Evolutionary conservation across 768 basidiomycete genomes (phyloP).

Genomic region (Trametes gibbosa): DNA sequence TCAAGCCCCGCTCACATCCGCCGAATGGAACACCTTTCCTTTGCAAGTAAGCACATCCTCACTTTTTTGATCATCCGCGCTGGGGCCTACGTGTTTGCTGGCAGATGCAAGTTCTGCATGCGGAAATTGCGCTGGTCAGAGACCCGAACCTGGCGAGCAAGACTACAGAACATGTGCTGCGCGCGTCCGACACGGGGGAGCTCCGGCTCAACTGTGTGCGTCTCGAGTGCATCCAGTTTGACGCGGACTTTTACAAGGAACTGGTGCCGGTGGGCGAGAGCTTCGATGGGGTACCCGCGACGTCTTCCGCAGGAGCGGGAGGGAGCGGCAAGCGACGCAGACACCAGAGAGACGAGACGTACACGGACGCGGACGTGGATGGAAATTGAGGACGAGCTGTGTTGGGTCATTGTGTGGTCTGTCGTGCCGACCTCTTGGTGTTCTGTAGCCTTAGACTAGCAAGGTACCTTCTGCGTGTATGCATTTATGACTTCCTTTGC

Average conservation of each 20-base stretch:
- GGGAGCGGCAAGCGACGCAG: background rate
- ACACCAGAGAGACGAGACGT: too few relatives aligned
- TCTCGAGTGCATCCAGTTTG: constrained; percentile 44
- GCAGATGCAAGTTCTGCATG: background rate
- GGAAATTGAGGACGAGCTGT: too few relatives aligned
- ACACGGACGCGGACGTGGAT: too few relatives aligned
- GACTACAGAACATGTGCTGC: constrained; percentile 23
- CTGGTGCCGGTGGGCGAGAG: background rate
- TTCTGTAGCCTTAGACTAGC: too few relatives aligned
- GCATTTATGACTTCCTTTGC: too few relatives aligned
- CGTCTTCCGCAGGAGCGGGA: background rate
- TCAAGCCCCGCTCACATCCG: constrained; percentile 33
- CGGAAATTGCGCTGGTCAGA: background rate
- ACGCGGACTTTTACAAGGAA: constrained; percentile 32
- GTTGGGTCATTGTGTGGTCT: too few relatives aligned
- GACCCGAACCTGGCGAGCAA: background rate
- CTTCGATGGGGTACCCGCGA: background rate
- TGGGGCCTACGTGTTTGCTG: background rate
- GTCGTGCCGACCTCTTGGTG: too few relatives aligned
- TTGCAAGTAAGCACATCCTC: constrained; percentile 32
- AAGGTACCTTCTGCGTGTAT: too few relatives aligned
- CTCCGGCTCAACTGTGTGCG: constrained; percentile 46
- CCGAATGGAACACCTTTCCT: constrained; percentile 47
- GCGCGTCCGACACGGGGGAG: constrained; percentile 41
- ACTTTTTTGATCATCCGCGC: background rate